Evolutionary conservation across 2,329 filamentous ascomycete genomes (phyloP), one percentile per base, ranked within the genome.

Genomic region (Fusarium penzigii): DNA sequence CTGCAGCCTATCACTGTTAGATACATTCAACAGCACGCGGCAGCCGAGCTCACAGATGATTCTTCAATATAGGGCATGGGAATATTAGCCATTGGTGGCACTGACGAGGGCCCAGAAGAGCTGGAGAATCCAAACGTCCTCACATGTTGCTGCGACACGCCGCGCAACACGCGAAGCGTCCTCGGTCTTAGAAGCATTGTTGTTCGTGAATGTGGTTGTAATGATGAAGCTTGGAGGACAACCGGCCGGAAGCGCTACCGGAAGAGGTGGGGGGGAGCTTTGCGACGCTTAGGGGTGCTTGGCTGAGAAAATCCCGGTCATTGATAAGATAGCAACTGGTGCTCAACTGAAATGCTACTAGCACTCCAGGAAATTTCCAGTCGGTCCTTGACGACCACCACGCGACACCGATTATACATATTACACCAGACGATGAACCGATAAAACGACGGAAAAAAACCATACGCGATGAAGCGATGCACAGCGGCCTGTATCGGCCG

Each of bases 1-100:
- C 88, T 59, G 86, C 86, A 65, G 86, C 81, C 88, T 92, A 65
- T 65, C 51, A n/a, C 29, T 38, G 48, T 73, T 61, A 74, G 70
- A 49, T 25, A 17, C n/a, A 16, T 17, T 38, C 44, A 52, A 45
- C 39, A 36, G 11, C 17, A 5, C 11, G 13, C 20, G 14, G 14
- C 41, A 17, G 42, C 14, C 17, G 43, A 56, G 62, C 72, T 66
- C 58, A 74, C 72, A 61, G 72, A 72, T 20, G 71, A 73, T 68
- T 74, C 72, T 60, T 74, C 72, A 65, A 85, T 84, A 63, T 83
- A 84, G 1, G 82, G 82, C 71, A 85, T 76, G 14, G 82, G 82
- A 51, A 85, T 78, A 55, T 75, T 72, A 46, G 65, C 66, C 62
- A 63, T 68, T 14, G 65, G 65, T 1, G 72, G 67, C 7, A 58